Evolutionary conservation across 2,329 filamentous ascomycete species (phyloP).

Genomic region (Pestalotiopsis sp.): DNA sequence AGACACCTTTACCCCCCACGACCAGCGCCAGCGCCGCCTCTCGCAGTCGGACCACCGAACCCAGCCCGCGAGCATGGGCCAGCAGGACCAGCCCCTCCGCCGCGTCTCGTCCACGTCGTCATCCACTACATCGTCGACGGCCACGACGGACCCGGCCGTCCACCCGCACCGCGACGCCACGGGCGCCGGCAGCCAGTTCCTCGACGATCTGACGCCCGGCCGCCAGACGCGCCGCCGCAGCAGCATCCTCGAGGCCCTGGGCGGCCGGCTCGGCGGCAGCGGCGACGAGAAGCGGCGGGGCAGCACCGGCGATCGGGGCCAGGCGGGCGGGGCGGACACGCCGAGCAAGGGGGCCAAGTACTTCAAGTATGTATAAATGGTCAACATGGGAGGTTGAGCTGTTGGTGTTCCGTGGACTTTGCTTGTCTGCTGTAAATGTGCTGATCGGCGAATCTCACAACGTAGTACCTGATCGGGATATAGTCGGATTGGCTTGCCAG

Average conservation of each 20-base stretch:
- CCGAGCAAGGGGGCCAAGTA: background rate
- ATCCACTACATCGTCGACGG: background rate
- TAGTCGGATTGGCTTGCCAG: background rate
- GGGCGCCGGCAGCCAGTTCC: constrained; percentile 4
- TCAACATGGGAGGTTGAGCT: background rate
- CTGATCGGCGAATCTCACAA: background rate
- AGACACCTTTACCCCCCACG: background rate
- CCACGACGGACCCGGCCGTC: background rate
- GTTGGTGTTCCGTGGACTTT: background rate
- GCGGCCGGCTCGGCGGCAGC: background rate
- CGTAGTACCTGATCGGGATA: background rate
- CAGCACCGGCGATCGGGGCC: background rate
- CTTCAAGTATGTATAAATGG: background rate
- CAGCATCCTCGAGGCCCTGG: constrained; percentile 3
- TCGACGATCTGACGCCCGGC: constrained; percentile 3
- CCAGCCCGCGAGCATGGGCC: background rate
- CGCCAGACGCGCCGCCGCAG: constrained; percentile 1
- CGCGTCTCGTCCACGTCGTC: background rate
- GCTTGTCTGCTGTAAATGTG: background rate
- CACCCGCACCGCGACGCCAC: constrained; percentile 2
- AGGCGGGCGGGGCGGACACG: background rate
- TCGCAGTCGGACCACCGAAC: background rate
- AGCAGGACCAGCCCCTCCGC: background rate
- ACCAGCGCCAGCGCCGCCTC: background rate
- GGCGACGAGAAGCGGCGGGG: background rate